Evolutionary conservation across 148 eudicot species (phyloP).

Genomic region (Polygonum maritimum): DNA sequence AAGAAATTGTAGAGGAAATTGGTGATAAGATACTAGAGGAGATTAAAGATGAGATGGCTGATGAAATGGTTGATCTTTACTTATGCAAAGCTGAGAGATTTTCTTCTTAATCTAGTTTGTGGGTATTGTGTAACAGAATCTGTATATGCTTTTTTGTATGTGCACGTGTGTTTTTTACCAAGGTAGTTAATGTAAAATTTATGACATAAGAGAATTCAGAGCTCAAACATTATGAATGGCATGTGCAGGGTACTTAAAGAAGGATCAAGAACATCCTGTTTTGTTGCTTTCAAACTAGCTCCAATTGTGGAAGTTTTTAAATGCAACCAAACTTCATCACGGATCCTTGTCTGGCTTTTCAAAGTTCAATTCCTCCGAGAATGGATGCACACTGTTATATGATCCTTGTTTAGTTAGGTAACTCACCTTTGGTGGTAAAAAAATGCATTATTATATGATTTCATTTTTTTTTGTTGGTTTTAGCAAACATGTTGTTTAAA

Average conservation of each 20-base stretch:
- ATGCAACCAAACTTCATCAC: not conserved
- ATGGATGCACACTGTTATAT: too few species aligned
- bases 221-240: not conserved
- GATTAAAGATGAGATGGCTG: conserved; percentile 16
- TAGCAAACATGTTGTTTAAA: too few species aligned
- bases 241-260: not conserved
- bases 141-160: not conserved
- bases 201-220: not conserved
- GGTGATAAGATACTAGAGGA: conserved; percentile 43
- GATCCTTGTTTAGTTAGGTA: too few species aligned
- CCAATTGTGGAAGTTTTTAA: not conserved
- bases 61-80: conserved; percentile 26
- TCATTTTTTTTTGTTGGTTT: too few species aligned
- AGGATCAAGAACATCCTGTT: not conserved
- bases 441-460: too few species aligned
- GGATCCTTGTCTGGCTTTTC: not conserved
- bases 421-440: too few species aligned
- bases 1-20: conserved; percentile 27
- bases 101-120: not conserved
- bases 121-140: not conserved
- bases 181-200: not conserved
- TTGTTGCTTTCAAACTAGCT: not conserved
- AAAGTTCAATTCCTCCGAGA: too few species aligned
- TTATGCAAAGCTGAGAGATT: not conserved
- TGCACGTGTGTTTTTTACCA: not conserved